phyloP scores from a whole-genome alignment of 176 grass and related monocot species.

The Musa troglodytarum region DNA sequence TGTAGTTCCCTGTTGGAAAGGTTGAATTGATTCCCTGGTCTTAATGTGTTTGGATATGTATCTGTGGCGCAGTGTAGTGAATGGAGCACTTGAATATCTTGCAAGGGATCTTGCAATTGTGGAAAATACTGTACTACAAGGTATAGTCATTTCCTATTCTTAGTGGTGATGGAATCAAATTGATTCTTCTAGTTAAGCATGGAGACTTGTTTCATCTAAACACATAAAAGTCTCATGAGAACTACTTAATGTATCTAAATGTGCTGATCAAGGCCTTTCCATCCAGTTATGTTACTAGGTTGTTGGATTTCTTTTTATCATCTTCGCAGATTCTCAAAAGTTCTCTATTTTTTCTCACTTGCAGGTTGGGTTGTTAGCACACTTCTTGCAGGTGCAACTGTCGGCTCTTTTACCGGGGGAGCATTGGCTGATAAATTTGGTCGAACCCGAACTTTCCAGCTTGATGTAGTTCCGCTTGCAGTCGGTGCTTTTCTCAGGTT shows the following conservation, averaged over 20 bases:
- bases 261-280: too few species aligned
- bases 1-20: background rate
- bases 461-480: conserved; percentile 78
- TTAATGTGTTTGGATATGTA: conserved; percentile 6
- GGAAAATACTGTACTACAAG: conserved; percentile 81
- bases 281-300: background rate
- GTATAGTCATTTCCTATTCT: conserved; percentile 23
- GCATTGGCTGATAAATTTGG: conserved; percentile 95
- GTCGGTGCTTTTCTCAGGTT: conserved; percentile 87
- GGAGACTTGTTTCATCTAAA: background rate
- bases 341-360: conserved; percentile 13
- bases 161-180: background rate
- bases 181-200: background rate
- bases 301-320: background rate
- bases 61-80: conserved; percentile 68
- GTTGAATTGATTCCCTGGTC: background rate
- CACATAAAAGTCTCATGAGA: background rate
- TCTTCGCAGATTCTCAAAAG: background rate
- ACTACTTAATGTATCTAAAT: background rate
- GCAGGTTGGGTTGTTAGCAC: conserved; percentile 96
- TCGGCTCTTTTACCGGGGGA: conserved; percentile 90
- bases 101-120: conserved; percentile 74
- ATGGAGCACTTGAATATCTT: conserved; percentile 86
- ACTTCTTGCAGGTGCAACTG: conserved; percentile 75
- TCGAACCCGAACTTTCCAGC: conserved; percentile 80